phyloP scores from a whole-genome alignment of 768 basidiomycete genomes.

The Saitozyma sp. region DNA sequence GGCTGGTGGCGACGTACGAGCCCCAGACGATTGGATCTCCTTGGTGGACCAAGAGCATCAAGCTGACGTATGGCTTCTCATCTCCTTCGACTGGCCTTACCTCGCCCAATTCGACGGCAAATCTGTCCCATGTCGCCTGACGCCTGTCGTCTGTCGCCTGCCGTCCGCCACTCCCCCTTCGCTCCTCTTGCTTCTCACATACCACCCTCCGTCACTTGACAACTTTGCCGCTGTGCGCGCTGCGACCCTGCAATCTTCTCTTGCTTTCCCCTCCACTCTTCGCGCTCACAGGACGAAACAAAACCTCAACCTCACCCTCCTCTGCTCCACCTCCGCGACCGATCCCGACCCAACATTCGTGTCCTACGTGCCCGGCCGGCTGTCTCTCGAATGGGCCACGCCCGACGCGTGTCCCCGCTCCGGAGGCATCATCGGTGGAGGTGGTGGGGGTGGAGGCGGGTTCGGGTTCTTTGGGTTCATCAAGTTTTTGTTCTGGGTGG shows the following conservation, averaged over 20 bases:
- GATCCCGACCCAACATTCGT: constrained; percentile 36
- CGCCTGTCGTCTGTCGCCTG: too few species aligned
- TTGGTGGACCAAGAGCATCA: too few species aligned
- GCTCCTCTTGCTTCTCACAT: too few species aligned
- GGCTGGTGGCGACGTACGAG: too few species aligned
- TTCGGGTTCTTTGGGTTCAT: constrained; percentile 47
- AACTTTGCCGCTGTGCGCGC: too few species aligned
- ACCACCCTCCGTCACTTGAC: too few species aligned
- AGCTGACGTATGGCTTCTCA: background rate
- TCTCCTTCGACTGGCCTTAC: background rate
- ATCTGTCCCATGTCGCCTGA: too few species aligned
- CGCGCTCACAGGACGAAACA: constrained; percentile 25
- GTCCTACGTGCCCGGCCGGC: constrained; percentile 38
- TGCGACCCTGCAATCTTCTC: background rate
- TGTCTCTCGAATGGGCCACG: constrained; percentile 47
- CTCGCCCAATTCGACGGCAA: too few species aligned
- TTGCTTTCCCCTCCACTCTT: background rate
- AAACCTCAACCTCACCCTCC: constrained; percentile 44
- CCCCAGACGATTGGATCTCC: too few species aligned
- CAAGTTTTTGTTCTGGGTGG: constrained; percentile 47
- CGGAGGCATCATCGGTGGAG: constrained; percentile 7
- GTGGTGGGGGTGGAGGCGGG: constrained; percentile 15
- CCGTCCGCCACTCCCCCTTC: too few species aligned
- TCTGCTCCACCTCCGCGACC: constrained; percentile 31
- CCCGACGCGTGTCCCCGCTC: constrained; percentile 44